A percentile compares a stretch with the other conserved stretches of the same genome.
Conservation (phyloP, 139 green algal species). For the Coccomyxa sp. region DNA sequence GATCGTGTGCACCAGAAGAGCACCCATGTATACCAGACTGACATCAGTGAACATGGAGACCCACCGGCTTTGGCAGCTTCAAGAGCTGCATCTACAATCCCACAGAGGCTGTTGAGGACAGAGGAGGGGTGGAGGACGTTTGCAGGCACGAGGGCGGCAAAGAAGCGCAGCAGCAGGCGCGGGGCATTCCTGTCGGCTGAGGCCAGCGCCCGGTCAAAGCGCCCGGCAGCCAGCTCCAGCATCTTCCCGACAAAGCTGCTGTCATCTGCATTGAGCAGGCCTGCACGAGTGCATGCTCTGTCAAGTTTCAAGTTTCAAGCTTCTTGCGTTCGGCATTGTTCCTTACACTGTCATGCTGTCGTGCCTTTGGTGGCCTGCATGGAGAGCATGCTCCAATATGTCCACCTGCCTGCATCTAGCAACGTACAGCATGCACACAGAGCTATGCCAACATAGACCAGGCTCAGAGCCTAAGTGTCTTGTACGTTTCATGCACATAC, state of each 20-base stretch:
- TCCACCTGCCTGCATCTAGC: too few relatives aligned
- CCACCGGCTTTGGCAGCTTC: slow-evolving; percentile 9
- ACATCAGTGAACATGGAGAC: not conserved
- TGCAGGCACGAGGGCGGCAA: slow-evolving; percentile 43
- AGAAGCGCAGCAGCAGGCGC: slow-evolving; percentile 65
- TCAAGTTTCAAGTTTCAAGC: too few relatives aligned
- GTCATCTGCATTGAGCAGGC: slow-evolving; percentile 47
- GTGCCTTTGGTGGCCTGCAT: slow-evolving; percentile 6
- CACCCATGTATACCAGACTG: not conserved
- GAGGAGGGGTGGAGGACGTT: slow-evolving; percentile 46
- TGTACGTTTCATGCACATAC: too few relatives aligned
- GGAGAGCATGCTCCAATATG: too few relatives aligned
- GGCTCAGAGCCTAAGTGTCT: too few relatives aligned
- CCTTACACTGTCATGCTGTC: slow-evolving; percentile 4
- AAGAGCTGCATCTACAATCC: slow-evolving; percentile 41
- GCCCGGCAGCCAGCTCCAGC: slow-evolving; percentile 6
- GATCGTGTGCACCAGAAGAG: not conserved
- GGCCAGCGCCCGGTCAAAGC: slow-evolving; percentile 23
- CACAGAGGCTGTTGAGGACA: slow-evolving; percentile 38
- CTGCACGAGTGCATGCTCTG: slow-evolving; percentile 22
- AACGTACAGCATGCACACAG: too few relatives aligned
- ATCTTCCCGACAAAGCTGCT: slow-evolving; percentile 32
- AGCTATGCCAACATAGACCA: too few relatives aligned
- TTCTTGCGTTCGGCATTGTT: not conserved
- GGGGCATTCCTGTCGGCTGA: slow-evolving; percentile 26